Evolutionary conservation across 306 rosid genomes (phyloP).

Genomic region (Acacia melanoxylon): DNA sequence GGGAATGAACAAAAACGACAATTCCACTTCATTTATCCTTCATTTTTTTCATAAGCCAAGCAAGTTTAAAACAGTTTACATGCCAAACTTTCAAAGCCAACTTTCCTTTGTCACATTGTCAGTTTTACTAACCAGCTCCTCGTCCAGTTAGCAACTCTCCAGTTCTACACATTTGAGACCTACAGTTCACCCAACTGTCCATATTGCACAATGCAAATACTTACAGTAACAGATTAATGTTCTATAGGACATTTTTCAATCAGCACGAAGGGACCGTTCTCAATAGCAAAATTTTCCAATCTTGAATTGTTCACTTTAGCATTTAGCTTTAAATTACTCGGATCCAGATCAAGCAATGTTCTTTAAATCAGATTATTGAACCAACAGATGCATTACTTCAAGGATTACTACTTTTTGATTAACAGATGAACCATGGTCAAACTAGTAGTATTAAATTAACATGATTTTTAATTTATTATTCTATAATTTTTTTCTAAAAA

Average conservation of each 20-base stretch:
- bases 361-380: too few species aligned
- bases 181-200: neutral
- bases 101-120: neutral
- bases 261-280: neutral
- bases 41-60: conserved; percentile 3
- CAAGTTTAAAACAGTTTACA: neutral
- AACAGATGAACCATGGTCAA: too few species aligned
- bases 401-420: too few species aligned
- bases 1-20: neutral
- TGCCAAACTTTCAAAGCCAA: neutral
- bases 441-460: too few species aligned
- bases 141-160: neutral
- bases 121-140: neutral
- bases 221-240: neutral
- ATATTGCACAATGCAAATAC: neutral
- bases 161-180: neutral
- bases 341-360: too few species aligned
- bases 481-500: too few species aligned
- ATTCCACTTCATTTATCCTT: neutral
- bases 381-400: too few species aligned
- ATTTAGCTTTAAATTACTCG: too few species aligned
- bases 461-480: too few species aligned
- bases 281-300: conserved; percentile 11
- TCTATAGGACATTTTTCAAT: neutral
- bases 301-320: neutral